A percentile compares a stretch with the other conserved stretches of the same genome.
phyloP scores from a whole-genome alignment of 208 protist species.

The Trypanosoma lewisi region DNA sequence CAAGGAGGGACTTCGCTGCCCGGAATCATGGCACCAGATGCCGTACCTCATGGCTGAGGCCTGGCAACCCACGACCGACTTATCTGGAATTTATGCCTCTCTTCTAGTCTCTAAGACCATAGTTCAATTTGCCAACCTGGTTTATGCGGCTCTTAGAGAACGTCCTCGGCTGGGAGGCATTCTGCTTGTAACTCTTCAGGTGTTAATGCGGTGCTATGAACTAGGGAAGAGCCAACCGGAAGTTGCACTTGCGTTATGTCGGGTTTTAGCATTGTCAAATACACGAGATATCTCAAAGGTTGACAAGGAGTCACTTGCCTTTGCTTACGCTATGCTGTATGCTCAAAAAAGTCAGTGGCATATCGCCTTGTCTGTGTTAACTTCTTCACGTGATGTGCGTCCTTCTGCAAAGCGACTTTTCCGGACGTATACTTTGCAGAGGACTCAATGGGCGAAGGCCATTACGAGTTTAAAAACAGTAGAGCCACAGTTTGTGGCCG shows the following conservation, averaged over 20 bases:
- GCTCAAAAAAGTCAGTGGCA: constrained; percentile 39
- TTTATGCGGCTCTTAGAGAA: constrained; percentile 47
- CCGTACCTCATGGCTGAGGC: constrained; percentile 29
- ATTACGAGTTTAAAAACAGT: constrained; percentile 2
- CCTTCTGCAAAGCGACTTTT: constrained; percentile 44
- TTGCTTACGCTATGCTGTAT: constrained; percentile 41
- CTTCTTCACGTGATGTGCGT: constrained; percentile 38
- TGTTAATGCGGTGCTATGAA: constrained; percentile 47
- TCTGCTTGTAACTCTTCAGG: constrained; percentile 47
- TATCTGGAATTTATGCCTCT: constrained; percentile 29
- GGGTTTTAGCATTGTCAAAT: constrained; percentile 42
- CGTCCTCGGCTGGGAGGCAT: constrained; percentile 51
- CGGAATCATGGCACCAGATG: constrained; percentile 21
- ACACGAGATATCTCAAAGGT: constrained; percentile 18
- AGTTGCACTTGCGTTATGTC: constrained; percentile 47
- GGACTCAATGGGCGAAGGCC: constrained; percentile 14
- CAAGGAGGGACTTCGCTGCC: background rate
- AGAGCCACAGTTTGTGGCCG: constrained; percentile 14
- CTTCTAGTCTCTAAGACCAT: constrained; percentile 33
- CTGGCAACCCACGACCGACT: constrained; percentile 29
- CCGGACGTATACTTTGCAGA: constrained; percentile 6
- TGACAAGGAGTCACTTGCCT: constrained; percentile 45
- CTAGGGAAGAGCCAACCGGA: constrained; percentile 33
- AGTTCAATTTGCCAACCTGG: constrained; percentile 46
- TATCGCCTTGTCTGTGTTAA: constrained; percentile 42